Base-by-base conservation (phyloP, 1,139 yeast species). In the Geotrichum phurueaensis region DNA sequence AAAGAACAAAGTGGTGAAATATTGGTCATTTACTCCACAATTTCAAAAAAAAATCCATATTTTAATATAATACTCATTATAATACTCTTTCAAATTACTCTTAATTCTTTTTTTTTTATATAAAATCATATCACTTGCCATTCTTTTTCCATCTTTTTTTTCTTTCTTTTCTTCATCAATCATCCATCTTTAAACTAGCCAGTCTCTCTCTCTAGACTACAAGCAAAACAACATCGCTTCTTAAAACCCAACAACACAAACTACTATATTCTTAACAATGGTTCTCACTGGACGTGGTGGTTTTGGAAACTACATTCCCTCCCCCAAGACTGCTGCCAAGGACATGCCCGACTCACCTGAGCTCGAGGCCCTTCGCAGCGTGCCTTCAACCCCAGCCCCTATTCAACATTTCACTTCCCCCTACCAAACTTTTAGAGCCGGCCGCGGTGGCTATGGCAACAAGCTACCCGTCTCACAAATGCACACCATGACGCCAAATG, bases 401-500 rank as follows among this genome's bases (percentile, higher is more conserved):
- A 70, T 74, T 47, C 74, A 72, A 63, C 71, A 70, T 53, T 71
- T 72, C 56, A 64, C 71, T 3, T 71, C 75, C 10, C 77, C 78
- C 15, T 60, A 63, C 27, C 73, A 75, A 62, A 68, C 68, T 22
- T 72, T 73, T 65, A 67, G 71, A 29, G 69, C 75, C 13, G 78
- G 78, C 43, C 69, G 78, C 39, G 78, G 78, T 23, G 78, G 78
- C 48, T 73, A 66, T 51, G 78, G 78, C 20, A 75, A 75, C 68
- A 67, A 67, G 47, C 67, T 71, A 39, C 69, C 74, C 10, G 72
- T 74, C 18, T 64, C 69, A 23, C 63, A 69, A 48, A 68, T 71
- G 69, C 66, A 69, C 36, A 64, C 72, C 15, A 62, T 67, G 67
- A 65, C 76, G 2, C 75, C 76, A 1, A 65, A 68, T 39, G 74